A percentile compares a stretch with the other conserved stretches of the same genome.
Conservation (phyloP, 306 rosid genomes). For the Mucuna pruriens region DNA sequence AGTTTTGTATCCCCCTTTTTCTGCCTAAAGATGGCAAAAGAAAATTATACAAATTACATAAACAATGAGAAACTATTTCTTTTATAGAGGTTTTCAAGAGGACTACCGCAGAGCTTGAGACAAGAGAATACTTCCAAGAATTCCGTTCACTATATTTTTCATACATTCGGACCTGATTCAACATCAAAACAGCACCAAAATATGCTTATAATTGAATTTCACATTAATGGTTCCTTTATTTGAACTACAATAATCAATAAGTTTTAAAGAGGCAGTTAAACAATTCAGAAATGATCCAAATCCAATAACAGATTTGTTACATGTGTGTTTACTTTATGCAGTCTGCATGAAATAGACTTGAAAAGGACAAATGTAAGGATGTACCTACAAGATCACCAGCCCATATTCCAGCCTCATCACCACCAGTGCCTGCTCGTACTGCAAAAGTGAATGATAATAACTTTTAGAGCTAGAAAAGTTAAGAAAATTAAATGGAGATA, state of each 20-base stretch:
- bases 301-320: slow-evolving; percentile 15
- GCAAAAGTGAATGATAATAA: slow-evolving; percentile 45
- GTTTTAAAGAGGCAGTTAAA: not conserved
- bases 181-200: slow-evolving; percentile 39
- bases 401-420: slow-evolving; percentile 99
- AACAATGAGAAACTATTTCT: slow-evolving; percentile 26
- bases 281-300: slow-evolving; percentile 32
- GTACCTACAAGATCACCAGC: slow-evolving; percentile 99
- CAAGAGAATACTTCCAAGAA: slow-evolving; percentile 70
- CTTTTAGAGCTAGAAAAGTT: slow-evolving; percentile 25
- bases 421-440: slow-evolving; percentile 99
- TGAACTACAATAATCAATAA: slow-evolving; percentile 17
- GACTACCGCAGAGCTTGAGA: slow-evolving; percentile 81
- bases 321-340: slow-evolving; percentile 19
- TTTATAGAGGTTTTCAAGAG: slow-evolving; percentile 11
- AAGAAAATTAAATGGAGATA: slow-evolving; percentile 17
- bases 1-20: slow-evolving; percentile 96
- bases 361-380: slow-evolving; percentile 68
- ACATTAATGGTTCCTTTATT: slow-evolving; percentile 33
- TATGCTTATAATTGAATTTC: slow-evolving; percentile 33
- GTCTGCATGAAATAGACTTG: slow-evolving; percentile 41
- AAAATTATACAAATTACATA: slow-evolving; percentile 34
- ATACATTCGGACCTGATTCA: slow-evolving; percentile 91
- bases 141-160: slow-evolving; percentile 84
- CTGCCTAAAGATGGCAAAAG: slow-evolving; percentile 66